Percentiles rank a stretch among this genome's conserved stretches.
Conservation (phyloP, 2,329 filamentous ascomycete genomes). For the Aspergillus aculeatus region DNA sequence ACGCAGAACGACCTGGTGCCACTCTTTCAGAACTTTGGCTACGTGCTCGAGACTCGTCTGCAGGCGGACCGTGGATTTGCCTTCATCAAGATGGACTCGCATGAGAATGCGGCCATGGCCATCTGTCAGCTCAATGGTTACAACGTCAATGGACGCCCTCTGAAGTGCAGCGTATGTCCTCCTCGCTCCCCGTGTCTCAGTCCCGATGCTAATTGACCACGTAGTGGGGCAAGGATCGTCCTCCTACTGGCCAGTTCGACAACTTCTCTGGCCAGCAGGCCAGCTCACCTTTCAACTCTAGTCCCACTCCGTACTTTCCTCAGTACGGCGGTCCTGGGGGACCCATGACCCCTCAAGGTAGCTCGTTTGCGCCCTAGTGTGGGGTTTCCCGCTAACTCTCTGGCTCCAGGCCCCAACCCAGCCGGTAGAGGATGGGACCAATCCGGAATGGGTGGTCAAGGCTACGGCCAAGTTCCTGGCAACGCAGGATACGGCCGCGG, state of each 20-base stretch:
- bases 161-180: conserved; percentile 94
- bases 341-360: conserved; percentile 62
- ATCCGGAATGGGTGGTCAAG: conserved; percentile 46
- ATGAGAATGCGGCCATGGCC: conserved; percentile 96
- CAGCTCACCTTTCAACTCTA: conserved; percentile 66
- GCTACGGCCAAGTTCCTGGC: conserved; percentile 64
- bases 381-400: conserved; percentile 12
- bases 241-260: conserved; percentile 77
- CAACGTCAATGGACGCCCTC: conserved; percentile 91
- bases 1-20: conserved; percentile 96
- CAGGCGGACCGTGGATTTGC: conserved; percentile 97
- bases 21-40: conserved; percentile 97
- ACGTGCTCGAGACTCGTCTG: conserved; percentile 94
- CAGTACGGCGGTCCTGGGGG: conserved; percentile 77
- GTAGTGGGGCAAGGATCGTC: conserved; percentile 99
- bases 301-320: conserved; percentile 82
- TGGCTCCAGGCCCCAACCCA: conserved; percentile 50
- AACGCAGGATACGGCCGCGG: conserved; percentile 84
- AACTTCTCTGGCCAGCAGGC: conserved; percentile 79
- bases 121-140: conserved; percentile 98
- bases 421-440: conserved; percentile 59
- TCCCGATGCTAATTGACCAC: conserved; percentile 30
- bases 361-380: conserved; percentile 16
- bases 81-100: conserved; percentile 98
- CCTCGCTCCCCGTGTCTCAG: conserved; percentile 14